Evolutionary conservation across 1,284 basidiomycete genomes (phyloP).

Genomic region (Cryptococcus deneoformans): DNA sequence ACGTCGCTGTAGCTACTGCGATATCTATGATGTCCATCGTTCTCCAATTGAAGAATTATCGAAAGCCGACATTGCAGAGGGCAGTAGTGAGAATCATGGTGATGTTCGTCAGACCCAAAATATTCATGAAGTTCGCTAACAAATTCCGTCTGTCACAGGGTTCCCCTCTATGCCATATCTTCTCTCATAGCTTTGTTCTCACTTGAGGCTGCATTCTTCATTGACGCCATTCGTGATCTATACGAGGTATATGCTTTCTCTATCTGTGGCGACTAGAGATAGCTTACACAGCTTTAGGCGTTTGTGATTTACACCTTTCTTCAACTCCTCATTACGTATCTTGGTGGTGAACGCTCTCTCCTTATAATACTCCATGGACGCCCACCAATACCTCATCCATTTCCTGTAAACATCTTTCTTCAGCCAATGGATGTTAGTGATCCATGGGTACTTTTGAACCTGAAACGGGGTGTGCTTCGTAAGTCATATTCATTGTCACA

Average conservation of each 20-base stretch:
- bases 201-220: conserved; percentile 91
- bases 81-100: conserved; percentile 95
- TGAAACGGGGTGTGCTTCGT: conserved; percentile 95
- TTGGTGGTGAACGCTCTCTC: conserved; percentile 89
- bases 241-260: conserved; percentile 70
- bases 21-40: conserved; percentile 80
- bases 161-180: conserved; percentile 86
- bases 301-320: conserved; percentile 97
- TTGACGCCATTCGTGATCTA: conserved; percentile 90
- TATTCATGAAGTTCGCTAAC: not conserved
- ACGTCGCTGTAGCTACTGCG: conserved; percentile 58
- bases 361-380: conserved; percentile 88
- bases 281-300: conserved; percentile 57
- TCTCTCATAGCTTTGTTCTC: conserved; percentile 94
- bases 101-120: conserved; percentile 56
- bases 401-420: conserved; percentile 72
- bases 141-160: conserved; percentile 47
- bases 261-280: not conserved
- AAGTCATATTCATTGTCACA: conserved; percentile 38
- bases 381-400: conserved; percentile 78
- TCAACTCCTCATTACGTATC: conserved; percentile 74
- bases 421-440: conserved; percentile 81
- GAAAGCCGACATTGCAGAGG: conserved; percentile 72
- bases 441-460: conserved; percentile 87
- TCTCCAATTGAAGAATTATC: conserved; percentile 86